Percentiles rank a stretch among this genome's conserved stretches.
These are phyloP conservation scores for Ceriops decandra DNA, from an alignment of 345 rosid species.

Conservation along the genomic window DNA sequence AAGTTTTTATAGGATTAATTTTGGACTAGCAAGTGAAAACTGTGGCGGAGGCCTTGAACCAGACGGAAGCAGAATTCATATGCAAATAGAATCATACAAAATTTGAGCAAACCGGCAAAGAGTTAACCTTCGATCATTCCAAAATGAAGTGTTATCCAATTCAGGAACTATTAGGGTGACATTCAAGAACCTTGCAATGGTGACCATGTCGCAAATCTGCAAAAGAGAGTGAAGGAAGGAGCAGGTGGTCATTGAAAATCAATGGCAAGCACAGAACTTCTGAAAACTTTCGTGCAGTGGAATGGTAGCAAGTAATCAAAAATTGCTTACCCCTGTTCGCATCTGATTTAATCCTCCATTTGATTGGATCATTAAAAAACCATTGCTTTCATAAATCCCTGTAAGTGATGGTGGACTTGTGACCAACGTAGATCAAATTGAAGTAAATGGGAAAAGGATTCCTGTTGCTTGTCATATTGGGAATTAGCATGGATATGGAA, in stretches of 20 bases:
- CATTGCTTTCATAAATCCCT: slow-evolving; percentile 34
- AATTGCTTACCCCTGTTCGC: slow-evolving; percentile 32
- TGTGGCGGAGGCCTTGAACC: too few relatives aligned
- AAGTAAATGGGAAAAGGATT: too few relatives aligned
- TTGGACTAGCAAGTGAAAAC: too few relatives aligned
- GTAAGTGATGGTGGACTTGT: neutral
- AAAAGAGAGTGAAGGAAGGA: neutral
- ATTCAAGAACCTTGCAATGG: slow-evolving; percentile 32
- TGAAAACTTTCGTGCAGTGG: neutral
- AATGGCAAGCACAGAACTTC: neutral
- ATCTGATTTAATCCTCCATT: slow-evolving; percentile 43
- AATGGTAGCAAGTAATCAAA: too few relatives aligned
- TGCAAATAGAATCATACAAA: too few relatives aligned
- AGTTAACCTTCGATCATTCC: slow-evolving; percentile 32
- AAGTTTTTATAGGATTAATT: neutral
- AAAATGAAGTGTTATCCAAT: slow-evolving; percentile 35
- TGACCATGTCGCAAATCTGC: slow-evolving; percentile 39
- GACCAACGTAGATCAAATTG: neutral
- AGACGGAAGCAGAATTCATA: too few relatives aligned
- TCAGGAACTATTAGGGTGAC: slow-evolving; percentile 36
- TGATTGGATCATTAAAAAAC: slow-evolving; percentile 29
- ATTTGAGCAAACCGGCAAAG: too few relatives aligned
- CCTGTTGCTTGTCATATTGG: neutral
- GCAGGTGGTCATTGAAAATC: neutral
- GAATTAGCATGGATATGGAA: too few relatives aligned